Evolutionary conservation across 2,329 filamentous ascomycete species (phyloP), one percentile per base, ranked within the genome.

Genomic region (Venturiaceae sp.): DNA sequence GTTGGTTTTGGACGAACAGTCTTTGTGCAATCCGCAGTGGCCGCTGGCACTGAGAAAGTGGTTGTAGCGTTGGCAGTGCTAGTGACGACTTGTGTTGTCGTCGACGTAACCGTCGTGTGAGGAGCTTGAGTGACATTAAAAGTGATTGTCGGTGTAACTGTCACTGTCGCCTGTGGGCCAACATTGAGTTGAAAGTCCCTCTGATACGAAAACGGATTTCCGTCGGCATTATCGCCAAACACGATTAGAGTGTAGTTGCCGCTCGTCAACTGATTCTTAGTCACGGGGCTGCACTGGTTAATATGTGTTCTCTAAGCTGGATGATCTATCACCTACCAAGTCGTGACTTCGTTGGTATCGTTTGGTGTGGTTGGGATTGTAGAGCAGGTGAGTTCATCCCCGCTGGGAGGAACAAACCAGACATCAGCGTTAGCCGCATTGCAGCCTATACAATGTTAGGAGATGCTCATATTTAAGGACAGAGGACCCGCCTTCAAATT

Each of bases 191-290:
- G 69, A 63, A 66, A 71, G 66, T 75, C 72, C 65, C 75, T 69
- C 62, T 77, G 66, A 69, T 72, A 77, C 16, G 71, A 74, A 54
- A 77, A 75, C 1, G 75, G 74, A 23, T 72, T 67, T 21, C 71
- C 73, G 44, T 71, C 66, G 46, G 68, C 75, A 59, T 77, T 77
- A 34, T 76, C 75, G 32, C 74, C 63, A 9, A 78, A 66, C 58
- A 74, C 64, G 14, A 77, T 60, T 9, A 78, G 66, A 3, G 73
- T 70, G 70, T 73, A 77, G 34, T 73, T 69, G 6, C 75, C 75
- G 47, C 70, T 70, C n/a, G 62, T 66, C 66, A 78, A 72, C 55
- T 76, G 66, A 50, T 68, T 68, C 64, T 77, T 77, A 1, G n/a
- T 23, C 5, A 53, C n/a, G 13, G 52, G 52, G 13, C 52, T 53